Conservation (phyloP, 768 basidiomycete species). For the Phanerochaete carnosa region DNA sequence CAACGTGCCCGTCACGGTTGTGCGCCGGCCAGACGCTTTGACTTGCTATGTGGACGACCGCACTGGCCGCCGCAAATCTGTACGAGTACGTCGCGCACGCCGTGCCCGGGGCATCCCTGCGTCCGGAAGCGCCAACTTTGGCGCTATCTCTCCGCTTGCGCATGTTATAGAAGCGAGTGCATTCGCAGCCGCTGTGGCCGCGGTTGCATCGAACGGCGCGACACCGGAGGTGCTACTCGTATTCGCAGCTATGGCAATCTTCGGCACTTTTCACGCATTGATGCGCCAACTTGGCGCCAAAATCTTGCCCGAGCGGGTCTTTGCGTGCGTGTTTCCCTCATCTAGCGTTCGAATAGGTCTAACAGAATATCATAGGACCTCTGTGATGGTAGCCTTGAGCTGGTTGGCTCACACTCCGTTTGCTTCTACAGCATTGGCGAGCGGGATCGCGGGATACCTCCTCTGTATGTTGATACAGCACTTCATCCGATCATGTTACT, state of each 20-base stretch:
- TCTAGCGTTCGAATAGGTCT: not conserved
- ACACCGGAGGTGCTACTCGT: too few relatives aligned
- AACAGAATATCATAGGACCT: not conserved
- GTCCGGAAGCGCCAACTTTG: too few relatives aligned
- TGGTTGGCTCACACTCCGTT: not conserved
- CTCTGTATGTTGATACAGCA: not conserved
- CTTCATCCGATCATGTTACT: not conserved
- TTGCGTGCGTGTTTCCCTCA: not conserved
- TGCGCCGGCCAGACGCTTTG: not conserved
- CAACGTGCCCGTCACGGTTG: not conserved
- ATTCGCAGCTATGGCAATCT: too few relatives aligned
- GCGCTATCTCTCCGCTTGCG: too few relatives aligned
- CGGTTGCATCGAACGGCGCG: too few relatives aligned
- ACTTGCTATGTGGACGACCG: not conserved
- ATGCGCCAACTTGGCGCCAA: too few relatives aligned
- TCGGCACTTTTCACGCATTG: too few relatives aligned
- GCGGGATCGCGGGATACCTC: not conserved
- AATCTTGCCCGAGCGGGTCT: not conserved
- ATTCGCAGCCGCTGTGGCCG: too few relatives aligned
- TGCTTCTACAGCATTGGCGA: not conserved
- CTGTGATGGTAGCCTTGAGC: not conserved
- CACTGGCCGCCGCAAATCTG: not conserved
- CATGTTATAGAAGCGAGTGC: too few relatives aligned
- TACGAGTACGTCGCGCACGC: not conserved
- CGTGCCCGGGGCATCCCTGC: not conserved